Evolutionary conservation across 805 yeast species (phyloP), one percentile per base, ranked within the genome.

Genomic region (Pichia exigua): DNA sequence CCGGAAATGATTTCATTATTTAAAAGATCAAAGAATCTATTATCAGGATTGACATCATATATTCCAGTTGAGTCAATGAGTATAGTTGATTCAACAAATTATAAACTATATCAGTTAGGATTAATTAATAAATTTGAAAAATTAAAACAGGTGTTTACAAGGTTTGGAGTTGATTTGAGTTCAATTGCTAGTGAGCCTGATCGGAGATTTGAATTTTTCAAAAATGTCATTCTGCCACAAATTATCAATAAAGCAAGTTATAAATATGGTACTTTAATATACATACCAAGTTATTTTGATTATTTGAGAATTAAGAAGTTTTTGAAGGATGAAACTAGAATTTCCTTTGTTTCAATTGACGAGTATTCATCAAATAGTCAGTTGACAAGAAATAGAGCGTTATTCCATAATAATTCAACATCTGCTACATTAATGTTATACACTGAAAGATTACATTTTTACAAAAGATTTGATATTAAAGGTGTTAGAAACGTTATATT

Each of bases 401-500:
- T 76, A 40, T 94, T 94, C 63, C 79, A 77, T 32, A 75, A 79
- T 38, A 60, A 57, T 28, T 52, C 61, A 20, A 58, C 58, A 27
- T 50, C 52, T 42, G 65, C 66, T 13, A 78, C 78, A 3, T 75
- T 92, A 27, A 65, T 94, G 71, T 68, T 94, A n/a, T 92, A 92
- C 68, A 87, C 97, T 0, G 98, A 92, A 62, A 83, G 99, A 75
- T 72, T 92, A 64, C 98, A 94, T 67, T 94, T 88, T 64, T 94
- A 83, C 72, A 80, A 96, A 57, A 76, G 98, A 48, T 91, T 78
- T 65, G 91, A 87, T 52, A 73, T 94, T 48, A 79, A 77, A 53
- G 98, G 98, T 27, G 96, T 88, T 22, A 84, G 86, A 62, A 85
- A 83, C 51, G 75, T 94, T 18, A 65, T 92, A 8, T 81, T 94